phyloP scores from a whole-genome alignment of 2,329 filamentous ascomycete species.

The Ceratocystis variospora region DNA sequence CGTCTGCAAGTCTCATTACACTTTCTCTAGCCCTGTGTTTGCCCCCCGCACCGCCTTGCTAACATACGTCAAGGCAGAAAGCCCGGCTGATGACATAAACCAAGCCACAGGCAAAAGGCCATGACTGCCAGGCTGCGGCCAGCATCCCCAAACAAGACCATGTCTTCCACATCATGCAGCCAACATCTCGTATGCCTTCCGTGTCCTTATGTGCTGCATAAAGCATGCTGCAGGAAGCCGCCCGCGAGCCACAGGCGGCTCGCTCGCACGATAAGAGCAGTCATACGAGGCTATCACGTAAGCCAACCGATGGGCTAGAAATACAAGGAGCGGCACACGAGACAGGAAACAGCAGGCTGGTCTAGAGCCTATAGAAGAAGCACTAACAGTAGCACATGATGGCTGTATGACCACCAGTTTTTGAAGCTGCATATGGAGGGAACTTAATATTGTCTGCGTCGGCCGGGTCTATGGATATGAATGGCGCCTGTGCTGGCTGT shows the following conservation, averaged over 20 bases:
- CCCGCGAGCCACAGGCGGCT: not conserved
- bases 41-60: too few species aligned
- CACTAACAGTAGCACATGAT: not conserved
- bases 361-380: not conserved
- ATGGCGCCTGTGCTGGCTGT: not conserved
- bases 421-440: not conserved
- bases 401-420: not conserved
- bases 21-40: too few species aligned
- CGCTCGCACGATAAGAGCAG: not conserved
- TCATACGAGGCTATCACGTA: not conserved
- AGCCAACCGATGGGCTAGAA: not conserved
- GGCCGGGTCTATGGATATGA: not conserved
- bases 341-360: not conserved
- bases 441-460: not conserved
- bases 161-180: not conserved
- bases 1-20: too few species aligned
- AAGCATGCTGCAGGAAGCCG: slow-evolving; percentile 1
- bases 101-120: not conserved
- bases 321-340: not conserved
- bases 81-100: slow-evolving; percentile 1
- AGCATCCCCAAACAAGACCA: not conserved
- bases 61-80: not conserved
- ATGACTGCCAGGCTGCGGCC: not conserved
- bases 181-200: not conserved
- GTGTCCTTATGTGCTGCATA: not conserved